Percentiles rank a stretch among this genome's conserved stretches.
phyloP scores from a whole-genome alignment of 2,329 filamentous ascomycete genomes.

The Aspergillus aculeatinus region DNA sequence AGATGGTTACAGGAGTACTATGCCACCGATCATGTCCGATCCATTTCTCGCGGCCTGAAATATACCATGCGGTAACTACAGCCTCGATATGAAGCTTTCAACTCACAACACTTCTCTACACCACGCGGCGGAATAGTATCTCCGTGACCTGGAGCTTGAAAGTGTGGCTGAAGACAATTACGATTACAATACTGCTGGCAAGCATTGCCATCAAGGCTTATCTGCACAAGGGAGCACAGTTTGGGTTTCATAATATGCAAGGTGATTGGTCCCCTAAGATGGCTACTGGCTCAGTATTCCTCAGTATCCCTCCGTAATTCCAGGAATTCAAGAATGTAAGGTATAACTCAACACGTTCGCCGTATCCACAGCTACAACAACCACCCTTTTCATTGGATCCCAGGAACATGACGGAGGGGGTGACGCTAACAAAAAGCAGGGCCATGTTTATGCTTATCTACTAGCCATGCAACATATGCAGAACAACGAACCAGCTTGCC shows the following conservation, averaged over 20 bases:
- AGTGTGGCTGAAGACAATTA: background rate
- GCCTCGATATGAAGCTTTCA: constrained; percentile 1
- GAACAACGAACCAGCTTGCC: no score
- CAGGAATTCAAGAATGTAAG: constrained; percentile 10
- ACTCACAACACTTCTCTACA: background rate
- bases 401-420: no score
- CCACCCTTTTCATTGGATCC: background rate
- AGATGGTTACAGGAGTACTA: constrained; percentile 1
- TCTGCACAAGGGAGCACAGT: background rate
- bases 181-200: background rate
- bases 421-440: no score
- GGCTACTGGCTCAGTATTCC: background rate
- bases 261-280: background rate
- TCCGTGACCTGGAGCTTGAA: no score
- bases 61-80: constrained; percentile 1
- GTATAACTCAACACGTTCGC: constrained; percentile 11
- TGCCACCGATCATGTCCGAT: constrained; percentile 1
- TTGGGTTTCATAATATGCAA: background rate
- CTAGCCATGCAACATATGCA: no score
- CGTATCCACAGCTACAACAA: background rate
- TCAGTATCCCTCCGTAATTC: background rate
- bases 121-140: background rate
- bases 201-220: background rate
- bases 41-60: constrained; percentile 8
- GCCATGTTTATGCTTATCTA: no score